These are phyloP conservation scores for Fusarium pseudoanthophilum DNA, from an alignment of 2,329 filamentous ascomycete species.

Conservation along the genomic window DNA sequence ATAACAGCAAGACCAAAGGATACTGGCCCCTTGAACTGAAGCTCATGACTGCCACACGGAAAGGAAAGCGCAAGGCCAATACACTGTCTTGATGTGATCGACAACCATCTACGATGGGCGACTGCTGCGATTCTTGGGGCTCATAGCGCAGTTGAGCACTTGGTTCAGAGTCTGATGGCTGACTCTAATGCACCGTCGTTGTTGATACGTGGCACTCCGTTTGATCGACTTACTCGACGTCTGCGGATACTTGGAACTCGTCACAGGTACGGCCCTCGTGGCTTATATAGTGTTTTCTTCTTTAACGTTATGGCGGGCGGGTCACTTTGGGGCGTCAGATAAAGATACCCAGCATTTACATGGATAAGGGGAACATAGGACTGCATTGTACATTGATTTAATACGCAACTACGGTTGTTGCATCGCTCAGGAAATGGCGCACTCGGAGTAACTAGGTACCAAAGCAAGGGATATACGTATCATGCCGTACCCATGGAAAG, in stretches of 20 bases:
- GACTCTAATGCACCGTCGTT: neutral
- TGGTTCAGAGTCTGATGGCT: neutral
- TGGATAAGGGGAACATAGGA: slow-evolving; percentile 35
- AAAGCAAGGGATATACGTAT: slow-evolving; percentile 9
- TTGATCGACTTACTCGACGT: neutral
- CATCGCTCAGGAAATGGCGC: slow-evolving; percentile 33
- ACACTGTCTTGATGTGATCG: slow-evolving; percentile 39
- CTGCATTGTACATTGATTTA: slow-evolving; percentile 35
- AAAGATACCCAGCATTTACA: slow-evolving; percentile 46
- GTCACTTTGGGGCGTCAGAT: slow-evolving; percentile 28
- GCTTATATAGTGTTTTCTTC: slow-evolving; percentile 18
- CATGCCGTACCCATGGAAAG: neutral
- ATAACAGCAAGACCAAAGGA: slow-evolving; percentile 61
- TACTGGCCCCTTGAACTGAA: slow-evolving; percentile 71
- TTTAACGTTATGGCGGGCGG: slow-evolving; percentile 13
- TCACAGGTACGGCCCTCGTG: neutral
- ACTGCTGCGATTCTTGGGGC: neutral
- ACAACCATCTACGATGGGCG: neutral
- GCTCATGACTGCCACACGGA: slow-evolving; percentile 66
- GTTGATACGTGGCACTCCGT: slow-evolving; percentile 5
- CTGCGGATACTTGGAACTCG: neutral
- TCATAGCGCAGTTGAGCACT: neutral
- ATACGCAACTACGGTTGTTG: slow-evolving; percentile 14
- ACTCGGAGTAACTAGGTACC: slow-evolving; percentile 31
- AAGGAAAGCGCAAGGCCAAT: slow-evolving; percentile 57